Evolutionary conservation across 2,329 filamentous ascomycete genomes (phyloP).

Genomic region (Cylindrodendrum hubeiense): DNA sequence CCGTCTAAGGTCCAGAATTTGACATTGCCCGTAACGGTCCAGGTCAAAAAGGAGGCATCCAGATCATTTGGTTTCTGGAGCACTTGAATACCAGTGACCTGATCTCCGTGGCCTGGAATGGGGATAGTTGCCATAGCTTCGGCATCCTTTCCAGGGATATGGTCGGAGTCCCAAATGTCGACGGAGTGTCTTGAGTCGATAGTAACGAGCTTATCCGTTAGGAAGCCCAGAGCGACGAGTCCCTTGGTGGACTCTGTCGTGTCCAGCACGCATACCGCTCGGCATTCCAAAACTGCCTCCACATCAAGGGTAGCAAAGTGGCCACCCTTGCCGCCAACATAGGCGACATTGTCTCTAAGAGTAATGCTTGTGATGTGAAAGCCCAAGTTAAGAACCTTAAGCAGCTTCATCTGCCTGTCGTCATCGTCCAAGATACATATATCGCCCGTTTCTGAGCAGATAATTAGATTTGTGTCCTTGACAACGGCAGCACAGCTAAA

Average conservation of each 20-base stretch:
- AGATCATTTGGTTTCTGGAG: slow-evolving; percentile 71
- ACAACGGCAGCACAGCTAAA: slow-evolving; percentile 84
- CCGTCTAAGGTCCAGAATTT: slow-evolving; percentile 87
- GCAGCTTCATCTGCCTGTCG: slow-evolving; percentile 77
- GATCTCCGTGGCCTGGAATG: slow-evolving; percentile 72
- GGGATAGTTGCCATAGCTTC: slow-evolving; percentile 61
- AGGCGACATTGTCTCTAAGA: slow-evolving; percentile 69
- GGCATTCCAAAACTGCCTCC: slow-evolving; percentile 59
- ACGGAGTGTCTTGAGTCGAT: slow-evolving; percentile 83
- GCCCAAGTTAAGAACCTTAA: slow-evolving; percentile 73
- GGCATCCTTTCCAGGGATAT: slow-evolving; percentile 55
- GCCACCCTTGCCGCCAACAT: slow-evolving; percentile 77
- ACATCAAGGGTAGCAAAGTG: slow-evolving; percentile 67
- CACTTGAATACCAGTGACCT: slow-evolving; percentile 79
- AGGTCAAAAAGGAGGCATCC: slow-evolving; percentile 85
- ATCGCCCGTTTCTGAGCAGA: slow-evolving; percentile 90
- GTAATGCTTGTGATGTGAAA: slow-evolving; percentile 78
- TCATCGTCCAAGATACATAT: slow-evolving; percentile 89
- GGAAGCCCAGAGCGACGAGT: slow-evolving; percentile 77
- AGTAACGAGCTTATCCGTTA: slow-evolving; percentile 76
- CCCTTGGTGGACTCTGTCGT: slow-evolving; percentile 55
- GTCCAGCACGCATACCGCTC: slow-evolving; percentile 53
- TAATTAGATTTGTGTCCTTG: slow-evolving; percentile 77
- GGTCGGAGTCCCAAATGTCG: slow-evolving; percentile 69
- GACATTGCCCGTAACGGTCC: slow-evolving; percentile 84